Conservation (phyloP, 1,284 basidiomycete genomes). For the Ustilago cynodontis region DNA sequence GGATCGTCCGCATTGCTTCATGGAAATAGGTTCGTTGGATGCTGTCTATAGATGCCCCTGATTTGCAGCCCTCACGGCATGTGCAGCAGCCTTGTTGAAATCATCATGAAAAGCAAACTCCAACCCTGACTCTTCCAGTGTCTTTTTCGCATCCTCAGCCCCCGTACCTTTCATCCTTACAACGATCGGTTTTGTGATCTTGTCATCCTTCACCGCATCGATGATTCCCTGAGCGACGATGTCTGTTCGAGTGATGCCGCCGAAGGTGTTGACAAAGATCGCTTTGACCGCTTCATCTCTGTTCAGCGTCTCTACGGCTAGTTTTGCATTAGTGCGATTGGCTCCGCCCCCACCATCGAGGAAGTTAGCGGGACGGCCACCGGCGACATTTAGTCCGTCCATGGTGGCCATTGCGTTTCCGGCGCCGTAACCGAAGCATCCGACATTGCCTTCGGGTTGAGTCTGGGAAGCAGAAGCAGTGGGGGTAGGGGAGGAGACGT, state of each 20-base stretch:
- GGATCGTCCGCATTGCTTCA: background rate
- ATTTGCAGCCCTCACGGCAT: slow-evolving; percentile 52
- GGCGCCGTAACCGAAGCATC: slow-evolving; percentile 61
- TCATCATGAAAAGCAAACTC: slow-evolving; percentile 55
- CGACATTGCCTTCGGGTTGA: slow-evolving; percentile 48
- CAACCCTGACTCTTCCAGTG: slow-evolving; percentile 37
- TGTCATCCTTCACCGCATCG: slow-evolving; percentile 52
- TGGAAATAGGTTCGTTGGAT: background rate
- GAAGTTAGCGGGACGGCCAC: slow-evolving; percentile 60
- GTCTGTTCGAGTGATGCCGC: slow-evolving; percentile 56
- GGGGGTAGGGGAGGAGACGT: slow-evolving; percentile 32
- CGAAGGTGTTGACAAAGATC: slow-evolving; percentile 62
- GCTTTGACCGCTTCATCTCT: slow-evolving; percentile 54
- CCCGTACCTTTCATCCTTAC: slow-evolving; percentile 56
- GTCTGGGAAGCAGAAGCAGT: background rate
- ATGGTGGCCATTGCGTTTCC: slow-evolving; percentile 63
- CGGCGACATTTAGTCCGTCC: slow-evolving; percentile 53
- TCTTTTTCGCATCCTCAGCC: slow-evolving; percentile 51
- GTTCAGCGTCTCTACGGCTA: slow-evolving; percentile 58
- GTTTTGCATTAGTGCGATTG: slow-evolving; percentile 48
- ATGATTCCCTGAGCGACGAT: slow-evolving; percentile 60
- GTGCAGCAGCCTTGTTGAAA: slow-evolving; percentile 53
- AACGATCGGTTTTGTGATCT: slow-evolving; percentile 57
- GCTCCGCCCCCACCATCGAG: slow-evolving; percentile 62
- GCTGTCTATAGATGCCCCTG: slow-evolving; percentile 33